Evolutionary conservation across 352 stramenopile species (phyloP), one percentile per base, ranked within the genome.

Genomic region (Globisporangium middletonii): DNA sequence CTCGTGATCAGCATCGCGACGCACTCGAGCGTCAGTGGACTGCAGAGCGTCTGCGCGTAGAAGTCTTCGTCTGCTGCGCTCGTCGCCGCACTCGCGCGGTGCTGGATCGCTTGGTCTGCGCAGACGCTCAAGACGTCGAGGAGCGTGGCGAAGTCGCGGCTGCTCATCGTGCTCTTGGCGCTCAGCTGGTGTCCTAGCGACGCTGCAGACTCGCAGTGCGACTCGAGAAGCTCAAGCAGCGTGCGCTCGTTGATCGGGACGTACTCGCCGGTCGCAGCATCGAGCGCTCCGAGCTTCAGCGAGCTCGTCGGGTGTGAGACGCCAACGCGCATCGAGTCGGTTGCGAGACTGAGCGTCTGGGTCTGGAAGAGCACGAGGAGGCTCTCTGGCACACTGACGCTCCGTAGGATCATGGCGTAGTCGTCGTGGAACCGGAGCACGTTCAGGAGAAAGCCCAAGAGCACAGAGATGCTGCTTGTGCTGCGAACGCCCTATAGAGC

Each of bases 301-400:
- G 60, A 46, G 28, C 72, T 81, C 33, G 74, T 83, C 23, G 74
- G 77, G 57, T 85, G 81, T 15, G 70, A 65, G 23, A 87, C 59
- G 6, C 69, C 72, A 19, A 87, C 79, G 26, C 73, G 75, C 5
- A 58, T 75, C 41, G 60, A 62, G 43, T 53, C 71, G 38, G 69
- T 43, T 42, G 57, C 45, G 44, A 69, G 57, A 4, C 49, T 41
- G 66, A 62, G 18, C 5, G 66, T 72, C 62, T 85, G 72, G 5
- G 63, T 43, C 38, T 76, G 69, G 54, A 85, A 85, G 6, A 88
- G 47, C 7, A 51, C 44, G 27, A 83, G 47, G 18, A 85, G 46
- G 7, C 65, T 65, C 18, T 67, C 65, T 18, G 79, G 58, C 15
- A 84, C 63, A 2, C 77, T 72, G n/a, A 70, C 64, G 16, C 53